Evolutionary conservation across 1,284 basidiomycete species (phyloP).

Genomic region (Anthracocystis walkeri): DNA sequence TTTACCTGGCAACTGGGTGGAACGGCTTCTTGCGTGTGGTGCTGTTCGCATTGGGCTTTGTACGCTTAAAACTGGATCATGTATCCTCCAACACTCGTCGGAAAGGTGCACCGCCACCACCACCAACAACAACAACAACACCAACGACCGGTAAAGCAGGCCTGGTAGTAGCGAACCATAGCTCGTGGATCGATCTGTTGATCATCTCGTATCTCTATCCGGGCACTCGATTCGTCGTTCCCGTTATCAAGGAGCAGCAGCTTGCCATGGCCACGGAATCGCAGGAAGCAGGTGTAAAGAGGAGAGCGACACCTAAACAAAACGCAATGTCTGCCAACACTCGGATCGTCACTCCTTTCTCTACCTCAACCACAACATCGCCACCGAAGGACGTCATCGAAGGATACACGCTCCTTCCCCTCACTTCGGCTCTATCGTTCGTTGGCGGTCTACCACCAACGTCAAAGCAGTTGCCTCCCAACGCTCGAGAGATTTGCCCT

Average conservation of each 20-base stretch:
- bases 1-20: constrained; percentile 5
- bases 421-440: constrained; percentile 3
- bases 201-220: constrained; percentile 56
- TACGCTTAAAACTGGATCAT: constrained; percentile 5
- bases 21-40: constrained; percentile 8
- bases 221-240: constrained; percentile 19
- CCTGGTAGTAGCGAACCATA: constrained; percentile 63
- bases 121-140: constrained; percentile 18
- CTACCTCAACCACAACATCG: constrained; percentile 8
- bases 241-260: constrained; percentile 22
- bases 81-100: background rate
- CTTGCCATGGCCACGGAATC: background rate
- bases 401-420: constrained; percentile 12
- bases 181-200: constrained; percentile 62
- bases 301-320: constrained; percentile 40
- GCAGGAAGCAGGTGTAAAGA: background rate
- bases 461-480: background rate
- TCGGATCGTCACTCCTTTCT: constrained; percentile 25
- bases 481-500: background rate
- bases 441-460: constrained; percentile 28
- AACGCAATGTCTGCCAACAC: constrained; percentile 50
- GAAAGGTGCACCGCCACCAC: background rate
- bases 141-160: constrained; percentile 48
- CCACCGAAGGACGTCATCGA: constrained; percentile 3
- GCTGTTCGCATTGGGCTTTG: constrained; percentile 20